Base-by-base conservation (phyloP, 1,284 basidiomycete species). In the Irpex lacteus region DNA sequence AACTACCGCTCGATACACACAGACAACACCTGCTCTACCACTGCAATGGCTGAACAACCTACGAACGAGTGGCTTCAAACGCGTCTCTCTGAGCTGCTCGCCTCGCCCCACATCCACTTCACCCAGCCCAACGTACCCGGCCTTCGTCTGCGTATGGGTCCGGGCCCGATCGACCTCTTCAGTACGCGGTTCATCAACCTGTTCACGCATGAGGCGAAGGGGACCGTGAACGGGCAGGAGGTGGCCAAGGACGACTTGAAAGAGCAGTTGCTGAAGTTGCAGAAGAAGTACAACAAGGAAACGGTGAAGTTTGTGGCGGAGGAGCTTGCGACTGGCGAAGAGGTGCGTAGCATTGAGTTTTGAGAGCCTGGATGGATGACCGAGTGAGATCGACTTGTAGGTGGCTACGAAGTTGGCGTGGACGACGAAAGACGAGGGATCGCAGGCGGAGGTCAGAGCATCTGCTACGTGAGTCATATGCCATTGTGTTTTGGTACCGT, bases 101-200 rank as follows among this genome's bases (percentile, higher is more conserved):
- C 65, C 8, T 72, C 74, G 6, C 74, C 74, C 4, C 66, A 75
- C 68, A 75, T 75, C 68, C 73, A 74, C 65, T 72, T 75, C 68
- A 70, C 63, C 36, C 62, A 66, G 21, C 69, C 67, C 40, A 66
- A 63, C n/a, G 13, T 66, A 63, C 44, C 69, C 60, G 57, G 62
- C 36, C 57, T 59, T 13, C 54, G 61, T 52, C 26, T 71, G 7
- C 69, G 70, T 64, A 69, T 75, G 61, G 74, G 73, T 32, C 74
- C 65, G 18, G 74, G 74, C 34, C 74, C 74, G 26, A 68, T 75
- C 67, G 74, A 75, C 63, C 70, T 75, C 58, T 75, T 75, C 68
- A 73, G 70, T 68, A 75, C 70, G 2, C 68, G 70, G 56, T 75
- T 72, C 67, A 56, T 63, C 47, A 75, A 75, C 66, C 66, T 64